A percentile compares a stretch with the other conserved stretches of the same genome.
Evolutionary conservation across 805 yeast species (phyloP).

Genomic region (Lachancea quebecensis): DNA sequence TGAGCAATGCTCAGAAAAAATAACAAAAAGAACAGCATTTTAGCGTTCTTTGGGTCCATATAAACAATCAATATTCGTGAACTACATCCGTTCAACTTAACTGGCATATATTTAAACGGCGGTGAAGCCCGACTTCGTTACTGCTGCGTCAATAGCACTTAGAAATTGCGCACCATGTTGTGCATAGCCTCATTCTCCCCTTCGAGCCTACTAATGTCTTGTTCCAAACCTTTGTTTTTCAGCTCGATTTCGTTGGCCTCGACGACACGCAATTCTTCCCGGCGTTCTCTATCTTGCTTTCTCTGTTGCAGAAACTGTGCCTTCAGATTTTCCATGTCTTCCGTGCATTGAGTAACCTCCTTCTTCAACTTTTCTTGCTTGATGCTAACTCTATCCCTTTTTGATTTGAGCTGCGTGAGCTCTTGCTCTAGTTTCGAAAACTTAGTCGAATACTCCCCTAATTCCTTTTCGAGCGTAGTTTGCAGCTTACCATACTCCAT

Average conservation of each 20-base stretch:
- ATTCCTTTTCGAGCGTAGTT: constrained; percentile 15
- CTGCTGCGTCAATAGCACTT: no score
- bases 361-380: constrained; percentile 22
- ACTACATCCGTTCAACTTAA: no score
- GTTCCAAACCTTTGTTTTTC: constrained; percentile 29
- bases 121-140: no score
- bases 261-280: constrained; percentile 21
- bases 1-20: no score
- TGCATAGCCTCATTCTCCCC: constrained; percentile 24
- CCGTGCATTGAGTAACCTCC: constrained; percentile 21
- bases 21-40: no score
- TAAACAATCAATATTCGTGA: no score
- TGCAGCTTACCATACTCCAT: constrained; percentile 26
- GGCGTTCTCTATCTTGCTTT: constrained; percentile 17
- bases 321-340: constrained; percentile 20
- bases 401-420: constrained; percentile 15
- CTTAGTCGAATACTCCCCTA: constrained; percentile 9
- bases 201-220: constrained; percentile 29
- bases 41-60: no score
- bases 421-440: constrained; percentile 19
- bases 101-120: no score
- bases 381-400: constrained; percentile 17
- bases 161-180: constrained; percentile 3
- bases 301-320: constrained; percentile 17
- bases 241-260: constrained; percentile 27